Evolutionary conservation across 2,329 filamentous ascomycete species (phyloP).

Genomic region (Apiospora kogelbergensis): DNA sequence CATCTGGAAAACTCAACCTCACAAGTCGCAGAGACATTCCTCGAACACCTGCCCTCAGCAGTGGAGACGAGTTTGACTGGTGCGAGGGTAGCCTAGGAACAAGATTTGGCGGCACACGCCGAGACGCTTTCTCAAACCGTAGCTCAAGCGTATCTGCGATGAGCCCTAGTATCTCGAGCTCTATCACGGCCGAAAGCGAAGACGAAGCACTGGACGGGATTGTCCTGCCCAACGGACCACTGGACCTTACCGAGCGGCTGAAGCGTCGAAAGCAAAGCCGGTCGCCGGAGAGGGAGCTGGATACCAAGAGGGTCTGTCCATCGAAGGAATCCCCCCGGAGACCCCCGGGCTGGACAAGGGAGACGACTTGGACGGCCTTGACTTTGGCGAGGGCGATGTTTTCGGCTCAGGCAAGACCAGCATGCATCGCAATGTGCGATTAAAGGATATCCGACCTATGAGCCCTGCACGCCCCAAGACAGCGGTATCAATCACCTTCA

Average conservation of each 20-base stretch:
- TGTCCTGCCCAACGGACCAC: constrained; percentile 76
- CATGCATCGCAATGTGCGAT: constrained; percentile 86
- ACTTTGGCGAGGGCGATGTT: constrained; percentile 79
- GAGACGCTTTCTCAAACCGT: constrained; percentile 75
- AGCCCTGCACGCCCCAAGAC: constrained; percentile 73
- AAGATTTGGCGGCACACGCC: constrained; percentile 80
- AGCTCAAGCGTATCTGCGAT: constrained; percentile 87
- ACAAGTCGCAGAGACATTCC: constrained; percentile 62
- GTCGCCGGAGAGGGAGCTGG: constrained; percentile 50
- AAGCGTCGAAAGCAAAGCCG: constrained; percentile 66
- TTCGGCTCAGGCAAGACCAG: constrained; percentile 80
- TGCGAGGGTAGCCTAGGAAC: constrained; percentile 91
- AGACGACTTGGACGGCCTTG: constrained; percentile 83
- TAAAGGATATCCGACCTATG: constrained; percentile 69
- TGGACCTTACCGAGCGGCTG: constrained; percentile 80
- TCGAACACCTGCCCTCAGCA: constrained; percentile 58
- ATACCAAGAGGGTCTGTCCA: constrained; percentile 30
- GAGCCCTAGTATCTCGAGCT: constrained; percentile 91
- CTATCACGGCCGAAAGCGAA: constrained; percentile 87
- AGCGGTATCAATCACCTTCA: constrained; percentile 87
- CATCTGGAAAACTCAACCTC: constrained; percentile 64
- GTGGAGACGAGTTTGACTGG: constrained; percentile 83
- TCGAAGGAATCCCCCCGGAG: constrained; percentile 19
- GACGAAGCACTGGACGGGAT: constrained; percentile 92
- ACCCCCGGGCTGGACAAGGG: constrained; percentile 50